Evolutionary conservation across 352 stramenopile genomes (phyloP).

Genomic region (Aphanomyces invadans): DNA sequence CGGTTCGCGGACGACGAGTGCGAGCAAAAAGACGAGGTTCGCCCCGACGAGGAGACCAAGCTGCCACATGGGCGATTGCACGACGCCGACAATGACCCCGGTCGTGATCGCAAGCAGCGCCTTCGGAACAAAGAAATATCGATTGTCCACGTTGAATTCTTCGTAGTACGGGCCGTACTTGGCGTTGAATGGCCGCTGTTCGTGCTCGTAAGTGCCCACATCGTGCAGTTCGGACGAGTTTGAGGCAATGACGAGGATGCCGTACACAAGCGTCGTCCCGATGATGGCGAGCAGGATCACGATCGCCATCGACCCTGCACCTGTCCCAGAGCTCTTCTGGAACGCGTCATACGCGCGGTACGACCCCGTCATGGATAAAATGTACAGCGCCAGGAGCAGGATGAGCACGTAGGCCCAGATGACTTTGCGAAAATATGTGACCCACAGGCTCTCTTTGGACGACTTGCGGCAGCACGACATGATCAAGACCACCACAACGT

Average conservation of each 20-base stretch:
- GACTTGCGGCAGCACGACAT: constrained; percentile 36
- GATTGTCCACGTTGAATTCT: constrained; percentile 86
- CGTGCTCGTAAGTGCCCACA: constrained; percentile 64
- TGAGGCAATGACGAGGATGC: constrained; percentile 52
- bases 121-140: constrained; percentile 79
- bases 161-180: constrained; percentile 85
- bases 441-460: constrained; percentile 51
- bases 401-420: constrained; percentile 62
- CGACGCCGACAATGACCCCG: constrained; percentile 58
- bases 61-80: constrained; percentile 59
- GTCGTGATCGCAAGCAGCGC: constrained; percentile 66
- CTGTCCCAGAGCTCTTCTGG: constrained; percentile 31
- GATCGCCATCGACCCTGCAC: constrained; percentile 41
- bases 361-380: constrained; percentile 75
- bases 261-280: constrained; percentile 52
- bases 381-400: constrained; percentile 77
- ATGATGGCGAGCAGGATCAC: constrained; percentile 31
- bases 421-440: constrained; percentile 77
- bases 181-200: constrained; percentile 62
- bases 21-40: constrained; percentile 58
- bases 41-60: constrained; percentile 64
- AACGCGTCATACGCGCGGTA: constrained; percentile 55
- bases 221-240: constrained; percentile 67
- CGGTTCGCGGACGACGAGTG: constrained; percentile 60
- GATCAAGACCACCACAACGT: constrained; percentile 45